These are phyloP conservation scores for Globisporangium solare DNA, from an alignment of 352 stramenopile species.

Conservation along the genomic window DNA sequence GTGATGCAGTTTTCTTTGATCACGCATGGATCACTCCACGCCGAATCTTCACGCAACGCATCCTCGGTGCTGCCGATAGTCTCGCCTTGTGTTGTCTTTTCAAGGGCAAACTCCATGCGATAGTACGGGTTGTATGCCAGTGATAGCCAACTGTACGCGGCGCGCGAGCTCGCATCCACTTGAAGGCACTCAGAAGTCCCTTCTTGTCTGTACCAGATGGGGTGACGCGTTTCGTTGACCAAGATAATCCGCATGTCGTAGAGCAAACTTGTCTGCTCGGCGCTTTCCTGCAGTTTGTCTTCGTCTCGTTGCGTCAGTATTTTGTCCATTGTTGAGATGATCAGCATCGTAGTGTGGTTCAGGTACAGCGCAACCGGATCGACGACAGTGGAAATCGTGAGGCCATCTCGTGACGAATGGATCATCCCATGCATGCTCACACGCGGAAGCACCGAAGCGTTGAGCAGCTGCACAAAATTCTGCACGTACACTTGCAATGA, in stretches of 20 bases:
- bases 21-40: constrained; percentile 63
- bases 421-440: constrained; percentile 43
- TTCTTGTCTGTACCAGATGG: constrained; percentile 66
- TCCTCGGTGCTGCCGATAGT: background rate
- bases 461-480: constrained; percentile 70
- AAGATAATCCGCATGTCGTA: constrained; percentile 58
- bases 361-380: constrained; percentile 53
- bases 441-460: constrained; percentile 54
- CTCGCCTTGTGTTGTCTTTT: constrained; percentile 12
- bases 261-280: constrained; percentile 22
- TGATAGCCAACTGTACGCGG: constrained; percentile 71
- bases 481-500: constrained; percentile 56
- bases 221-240: constrained; percentile 32
- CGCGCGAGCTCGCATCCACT: constrained; percentile 21
- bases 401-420: constrained; percentile 21
- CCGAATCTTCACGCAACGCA: constrained; percentile 5
- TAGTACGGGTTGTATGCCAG: constrained; percentile 40
- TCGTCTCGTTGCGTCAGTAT: constrained; percentile 21
- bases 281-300: background rate
- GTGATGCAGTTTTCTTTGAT: constrained; percentile 59
- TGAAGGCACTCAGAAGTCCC: constrained; percentile 50
- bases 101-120: constrained; percentile 48
- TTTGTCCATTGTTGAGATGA: constrained; percentile 53
- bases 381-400: constrained; percentile 44
- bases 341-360: constrained; percentile 64